Base-by-base conservation (phyloP, 2,329 filamentous ascomycete species). In the Thermomyces lanuginosus region DNA sequence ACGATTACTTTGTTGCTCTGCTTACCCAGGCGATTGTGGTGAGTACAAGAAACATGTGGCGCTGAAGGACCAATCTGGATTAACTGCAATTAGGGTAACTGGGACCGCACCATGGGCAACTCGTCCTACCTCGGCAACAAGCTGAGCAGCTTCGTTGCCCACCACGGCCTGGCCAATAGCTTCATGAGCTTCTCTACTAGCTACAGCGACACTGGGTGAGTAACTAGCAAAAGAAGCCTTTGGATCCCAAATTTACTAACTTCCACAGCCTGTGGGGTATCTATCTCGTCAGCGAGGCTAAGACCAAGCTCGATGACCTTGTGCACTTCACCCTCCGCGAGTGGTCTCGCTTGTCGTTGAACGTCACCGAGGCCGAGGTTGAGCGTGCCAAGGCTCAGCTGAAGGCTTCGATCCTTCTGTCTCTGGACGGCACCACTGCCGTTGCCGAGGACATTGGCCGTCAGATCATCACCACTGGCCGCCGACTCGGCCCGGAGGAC, bases 101-200 rank as follows among this genome's bases (percentile, higher is more conserved):
- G 92, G 75, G 89, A 98, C 66, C 89, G 89, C 63, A 80, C 89
- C 44, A 86, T 95, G 74, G 89, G 91, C 52, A 92, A 89, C 60
- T 89, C 89, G 34, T 77, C 84, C 40, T 89, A 93, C 66, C 77
- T 93, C 52, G 89, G 91, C 48, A 92, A 83, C 79, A 93, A 91
- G 71, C 81, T 98, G 47, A 92, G 82, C 66, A 75, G 77, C 40
- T 82, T 89, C 49, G 76, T 98, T 43, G 80, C 91, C 69, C 76
- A 92, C 62, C 73, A 95, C 63, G 76, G 84, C 57, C 72, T 98
- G 36, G 89, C 89, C 59, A 98, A 92, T 68, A 93, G 84, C 72
- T 98, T 93, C 71, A 98, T 98, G 91, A 92, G 81, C 66, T 98
- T 98, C 66, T 93, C 84, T 41, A 98, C 89, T 42, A 92, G 82